Conservation (phyloP, 306 rosid species). For the Cyamopsis tetragonoloba region DNA sequence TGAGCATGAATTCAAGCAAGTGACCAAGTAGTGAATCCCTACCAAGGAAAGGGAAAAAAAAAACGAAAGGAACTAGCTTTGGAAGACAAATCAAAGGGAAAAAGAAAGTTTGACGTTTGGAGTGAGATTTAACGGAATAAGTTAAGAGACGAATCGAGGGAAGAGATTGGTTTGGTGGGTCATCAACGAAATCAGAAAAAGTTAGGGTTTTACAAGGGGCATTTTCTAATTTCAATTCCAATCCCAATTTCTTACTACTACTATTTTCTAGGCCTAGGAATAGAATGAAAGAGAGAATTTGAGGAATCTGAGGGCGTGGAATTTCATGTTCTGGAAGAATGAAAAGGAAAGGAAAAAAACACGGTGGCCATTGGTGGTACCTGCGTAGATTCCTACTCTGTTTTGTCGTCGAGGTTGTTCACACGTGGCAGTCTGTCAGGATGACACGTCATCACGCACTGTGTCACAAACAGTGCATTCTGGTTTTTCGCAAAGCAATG, state of each 20-base stretch:
- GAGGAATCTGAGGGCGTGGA: conserved; percentile 27
- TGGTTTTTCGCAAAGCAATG: background rate
- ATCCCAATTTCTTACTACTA: too few relatives aligned
- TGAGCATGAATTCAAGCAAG: conserved; percentile 14
- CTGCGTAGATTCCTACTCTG: background rate
- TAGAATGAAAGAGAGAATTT: background rate
- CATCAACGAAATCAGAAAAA: conserved; percentile 13
- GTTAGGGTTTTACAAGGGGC: conserved; percentile 44
- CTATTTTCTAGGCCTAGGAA: background rate
- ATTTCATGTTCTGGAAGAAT: conserved; percentile 26
- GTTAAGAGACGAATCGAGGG: conserved; percentile 8
- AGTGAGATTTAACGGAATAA: conserved; percentile 5
- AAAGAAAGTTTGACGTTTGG: background rate
- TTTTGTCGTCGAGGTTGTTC: background rate
- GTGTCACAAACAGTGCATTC: background rate
- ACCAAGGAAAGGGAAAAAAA: background rate
- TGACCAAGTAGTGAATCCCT: conserved; percentile 10
- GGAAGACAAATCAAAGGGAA: conserved; percentile 8
- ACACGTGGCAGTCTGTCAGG: background rate
- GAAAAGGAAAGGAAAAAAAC: conserved; percentile 11
- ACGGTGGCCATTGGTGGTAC: conserved; percentile 9
- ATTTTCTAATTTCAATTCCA: too few relatives aligned
- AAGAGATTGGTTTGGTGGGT: conserved; percentile 28
- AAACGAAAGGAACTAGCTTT: conserved; percentile 22
- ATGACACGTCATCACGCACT: background rate